Evolutionary conservation across 371 early-diverging fungal species (phyloP).

Genomic region (Apophysomyces elegans): DNA sequence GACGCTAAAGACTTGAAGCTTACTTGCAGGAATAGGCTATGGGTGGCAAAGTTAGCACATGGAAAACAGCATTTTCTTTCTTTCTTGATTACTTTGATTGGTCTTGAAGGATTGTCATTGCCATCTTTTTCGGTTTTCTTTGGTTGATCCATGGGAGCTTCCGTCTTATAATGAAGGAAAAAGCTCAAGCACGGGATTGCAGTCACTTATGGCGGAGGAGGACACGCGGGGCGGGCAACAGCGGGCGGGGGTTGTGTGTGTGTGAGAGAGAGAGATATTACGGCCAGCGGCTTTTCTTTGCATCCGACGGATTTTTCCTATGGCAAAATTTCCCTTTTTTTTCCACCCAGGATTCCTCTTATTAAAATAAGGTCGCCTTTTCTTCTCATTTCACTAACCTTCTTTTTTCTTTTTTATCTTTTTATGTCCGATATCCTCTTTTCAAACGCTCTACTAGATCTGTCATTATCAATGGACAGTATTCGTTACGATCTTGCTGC

Average conservation of each 20-base stretch:
- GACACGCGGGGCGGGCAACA: too few relatives aligned
- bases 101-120: neutral
- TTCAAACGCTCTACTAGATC: neutral
- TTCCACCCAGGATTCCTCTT: too few relatives aligned
- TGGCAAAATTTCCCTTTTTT: too few relatives aligned
- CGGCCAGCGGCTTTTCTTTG: too few relatives aligned
- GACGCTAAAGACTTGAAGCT: constrained; percentile 70
- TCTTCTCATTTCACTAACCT: neutral
- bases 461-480: neutral
- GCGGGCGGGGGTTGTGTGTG: too few relatives aligned
- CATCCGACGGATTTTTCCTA: too few relatives aligned
- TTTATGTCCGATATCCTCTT: constrained; percentile 4
- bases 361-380: too few relatives aligned
- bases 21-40: constrained; percentile 62
- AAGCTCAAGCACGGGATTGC: too few relatives aligned
- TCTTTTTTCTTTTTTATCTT: neutral
- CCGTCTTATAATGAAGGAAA: neutral
- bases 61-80: neutral
- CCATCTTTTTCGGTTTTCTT: neutral
- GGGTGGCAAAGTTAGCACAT: too few relatives aligned
- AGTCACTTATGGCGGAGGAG: too few relatives aligned
- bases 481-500: constrained; percentile 8
- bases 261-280: too few relatives aligned
- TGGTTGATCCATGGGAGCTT: neutral
- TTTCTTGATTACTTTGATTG: constrained; percentile 16